phyloP scores from a whole-genome alignment of 2,329 filamentous ascomycete genomes.

The Neonectria sp. region DNA sequence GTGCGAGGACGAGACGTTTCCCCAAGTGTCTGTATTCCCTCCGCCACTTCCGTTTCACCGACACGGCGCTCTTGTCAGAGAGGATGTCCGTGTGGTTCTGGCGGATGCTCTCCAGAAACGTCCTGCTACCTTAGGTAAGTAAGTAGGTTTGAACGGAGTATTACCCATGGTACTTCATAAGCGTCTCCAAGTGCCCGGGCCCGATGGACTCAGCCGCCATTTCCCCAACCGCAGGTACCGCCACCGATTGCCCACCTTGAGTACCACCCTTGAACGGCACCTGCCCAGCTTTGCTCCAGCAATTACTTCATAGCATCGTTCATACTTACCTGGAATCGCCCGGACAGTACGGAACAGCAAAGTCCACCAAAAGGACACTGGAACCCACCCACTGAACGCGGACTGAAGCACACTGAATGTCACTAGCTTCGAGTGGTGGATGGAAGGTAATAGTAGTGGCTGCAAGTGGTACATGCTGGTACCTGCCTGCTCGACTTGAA shows the following conservation, averaged over 20 bases:
- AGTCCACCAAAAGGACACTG: not conserved
- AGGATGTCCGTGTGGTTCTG: not conserved
- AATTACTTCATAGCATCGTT: not conserved
- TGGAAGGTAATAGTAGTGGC: not conserved
- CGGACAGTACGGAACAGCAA: not conserved
- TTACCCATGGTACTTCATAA: not conserved
- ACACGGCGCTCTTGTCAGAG: not conserved
- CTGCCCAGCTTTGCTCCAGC: slow-evolving; percentile 14
- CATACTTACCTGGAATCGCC: not conserved
- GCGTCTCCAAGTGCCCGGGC: not conserved
- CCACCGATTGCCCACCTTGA: slow-evolving; percentile 13
- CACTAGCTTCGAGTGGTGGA: not conserved
- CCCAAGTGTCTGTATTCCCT: not conserved
- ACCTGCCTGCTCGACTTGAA: slow-evolving; percentile 6
- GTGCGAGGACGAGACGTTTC: not conserved
- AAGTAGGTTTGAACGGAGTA: too few relatives aligned
- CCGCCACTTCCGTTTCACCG: not conserved
- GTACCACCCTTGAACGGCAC: slow-evolving; percentile 24
- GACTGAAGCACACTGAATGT: not conserved
- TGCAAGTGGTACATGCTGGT: slow-evolving; percentile 10
- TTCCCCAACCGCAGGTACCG: slow-evolving; percentile 15
- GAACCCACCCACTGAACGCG: not conserved
- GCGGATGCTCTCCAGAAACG: not conserved
- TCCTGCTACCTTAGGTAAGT: too few relatives aligned
- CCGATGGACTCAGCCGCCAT: slow-evolving; percentile 1